Base-by-base conservation (phyloP, 2,329 filamentous ascomycete species). In the Diplodia corticola region DNA sequence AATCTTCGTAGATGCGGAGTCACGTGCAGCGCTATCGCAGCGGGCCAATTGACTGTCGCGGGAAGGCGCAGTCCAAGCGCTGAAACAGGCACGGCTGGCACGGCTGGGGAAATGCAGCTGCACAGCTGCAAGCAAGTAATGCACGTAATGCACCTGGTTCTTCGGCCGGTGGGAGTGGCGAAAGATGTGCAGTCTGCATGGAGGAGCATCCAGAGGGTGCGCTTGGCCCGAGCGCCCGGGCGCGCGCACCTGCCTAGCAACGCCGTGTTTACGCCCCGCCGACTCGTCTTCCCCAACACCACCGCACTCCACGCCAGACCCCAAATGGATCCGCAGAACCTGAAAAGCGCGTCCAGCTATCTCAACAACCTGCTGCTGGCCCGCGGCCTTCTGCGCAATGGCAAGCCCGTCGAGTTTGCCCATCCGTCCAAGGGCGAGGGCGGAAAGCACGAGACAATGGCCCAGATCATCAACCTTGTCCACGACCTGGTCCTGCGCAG, bases 401-500 rank as follows among this genome's bases (percentile, higher is more conserved):
- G 90, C 70, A 87, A 90, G 72, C 82, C 81, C 49, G 91, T 99
- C 78, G 89, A 97, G 77, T 99, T 99, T 77, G 88, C 91, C 68
- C 82, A 87, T 69, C 89, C 91, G 9, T 86, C 86, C 63, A 83
- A 86, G 69, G 85, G 83, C 67, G 86, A 89, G 69, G 84, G 84
- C 20, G 86, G 86, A 20, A 83, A 86, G 44, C 85, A 85, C 73
- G 86, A 85, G 60, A 91, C 91, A 20, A 94, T 95, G 88, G 90
- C 91, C 22, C 87, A 88, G 70, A 89, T 98, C 72, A 97, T 99
- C 80, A 91, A 94, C 75, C 85, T 99, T 26, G 88, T 99, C 57
- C 97, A 99, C 78, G 95, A 99, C 75, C 80, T 99, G 71, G 92
- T 99, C 67, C 78, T 97, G 68, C 87, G 93, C 70, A 88, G 93